Conservation (phyloP, 768 basidiomycete genomes). For the Amanita polypyramis region DNA sequence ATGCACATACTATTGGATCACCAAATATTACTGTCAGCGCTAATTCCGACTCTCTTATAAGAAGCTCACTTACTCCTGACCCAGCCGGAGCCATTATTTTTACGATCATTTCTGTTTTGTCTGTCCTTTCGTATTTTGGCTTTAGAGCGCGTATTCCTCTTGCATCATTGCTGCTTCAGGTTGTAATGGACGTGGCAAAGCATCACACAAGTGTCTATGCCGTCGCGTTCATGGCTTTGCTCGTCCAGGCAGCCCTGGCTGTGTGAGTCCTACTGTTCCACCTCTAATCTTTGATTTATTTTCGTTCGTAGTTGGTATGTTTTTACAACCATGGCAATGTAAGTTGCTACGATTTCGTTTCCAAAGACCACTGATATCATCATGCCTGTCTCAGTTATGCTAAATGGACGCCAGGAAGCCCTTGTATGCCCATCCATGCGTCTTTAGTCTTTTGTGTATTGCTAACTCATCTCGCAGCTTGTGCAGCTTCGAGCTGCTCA, state of each 20-base stretch:
- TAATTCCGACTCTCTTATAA: not conserved
- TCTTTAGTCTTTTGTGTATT: slow-evolving; percentile 1
- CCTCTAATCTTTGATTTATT: slow-evolving; percentile 1
- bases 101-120: slow-evolving; percentile 69
- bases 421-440: slow-evolving; percentile 32
- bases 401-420: slow-evolving; percentile 72
- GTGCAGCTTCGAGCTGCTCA: slow-evolving; percentile 44
- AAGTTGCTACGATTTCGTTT: not conserved
- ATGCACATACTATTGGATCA: slow-evolving; percentile 67
- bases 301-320: slow-evolving; percentile 50
- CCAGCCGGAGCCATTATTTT: slow-evolving; percentile 78
- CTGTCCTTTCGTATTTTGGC: slow-evolving; percentile 65
- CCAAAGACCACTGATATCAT: not conserved
- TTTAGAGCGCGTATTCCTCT: slow-evolving; percentile 67
- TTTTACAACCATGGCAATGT: slow-evolving; percentile 55
- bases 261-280: slow-evolving; percentile 35
- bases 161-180: slow-evolving; percentile 67
- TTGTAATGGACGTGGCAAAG: slow-evolving; percentile 77
- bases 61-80: slow-evolving; percentile 1
- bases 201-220: slow-evolving; percentile 73
- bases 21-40: slow-evolving; percentile 56
- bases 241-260: slow-evolving; percentile 59
- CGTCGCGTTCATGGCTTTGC: slow-evolving; percentile 63
- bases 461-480: slow-evolving; percentile 21
- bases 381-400: slow-evolving; percentile 27